Conservation (phyloP, 345 rosid genomes). For the Brassica nigra region DNA sequence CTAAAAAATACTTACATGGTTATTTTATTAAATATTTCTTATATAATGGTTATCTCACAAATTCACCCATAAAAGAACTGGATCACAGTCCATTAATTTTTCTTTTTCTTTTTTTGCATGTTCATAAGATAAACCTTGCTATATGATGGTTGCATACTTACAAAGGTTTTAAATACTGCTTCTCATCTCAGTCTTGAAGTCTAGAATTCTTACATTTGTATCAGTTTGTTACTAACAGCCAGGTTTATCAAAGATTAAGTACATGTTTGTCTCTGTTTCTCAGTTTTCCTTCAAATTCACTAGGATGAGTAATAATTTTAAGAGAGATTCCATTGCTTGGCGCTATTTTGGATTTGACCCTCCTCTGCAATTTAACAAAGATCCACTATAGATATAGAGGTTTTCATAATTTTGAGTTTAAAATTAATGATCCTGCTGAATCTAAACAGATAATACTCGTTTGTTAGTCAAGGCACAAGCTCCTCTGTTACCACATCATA, state of each 20-base stretch:
- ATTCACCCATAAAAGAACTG: too few species aligned
- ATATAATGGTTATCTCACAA: too few species aligned
- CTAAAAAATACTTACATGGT: too few species aligned
- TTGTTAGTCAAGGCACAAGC: constrained; percentile 10
- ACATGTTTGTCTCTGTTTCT: not conserved
- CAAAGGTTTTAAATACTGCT: too few species aligned
- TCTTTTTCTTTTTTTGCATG: too few species aligned
- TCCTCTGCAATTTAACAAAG: not conserved
- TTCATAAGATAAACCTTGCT: too few species aligned
- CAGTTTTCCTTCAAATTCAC: not conserved
- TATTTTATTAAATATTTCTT: too few species aligned
- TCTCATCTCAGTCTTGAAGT: not conserved
- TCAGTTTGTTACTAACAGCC: not conserved
- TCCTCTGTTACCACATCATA: constrained; percentile 15
- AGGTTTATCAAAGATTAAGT: not conserved
- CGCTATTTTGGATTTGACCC: not conserved
- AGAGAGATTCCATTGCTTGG: not conserved
- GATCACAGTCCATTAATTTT: too few species aligned
- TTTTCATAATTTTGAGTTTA: not conserved
- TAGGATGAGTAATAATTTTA: not conserved
- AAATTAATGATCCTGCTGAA: not conserved
- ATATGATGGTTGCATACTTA: too few species aligned
- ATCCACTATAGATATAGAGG: not conserved
- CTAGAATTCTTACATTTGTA: not conserved
- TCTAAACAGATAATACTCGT: not conserved